Base-by-base conservation (phyloP, 1,139 yeast species). In the Nakaseomyces delphensis region DNA sequence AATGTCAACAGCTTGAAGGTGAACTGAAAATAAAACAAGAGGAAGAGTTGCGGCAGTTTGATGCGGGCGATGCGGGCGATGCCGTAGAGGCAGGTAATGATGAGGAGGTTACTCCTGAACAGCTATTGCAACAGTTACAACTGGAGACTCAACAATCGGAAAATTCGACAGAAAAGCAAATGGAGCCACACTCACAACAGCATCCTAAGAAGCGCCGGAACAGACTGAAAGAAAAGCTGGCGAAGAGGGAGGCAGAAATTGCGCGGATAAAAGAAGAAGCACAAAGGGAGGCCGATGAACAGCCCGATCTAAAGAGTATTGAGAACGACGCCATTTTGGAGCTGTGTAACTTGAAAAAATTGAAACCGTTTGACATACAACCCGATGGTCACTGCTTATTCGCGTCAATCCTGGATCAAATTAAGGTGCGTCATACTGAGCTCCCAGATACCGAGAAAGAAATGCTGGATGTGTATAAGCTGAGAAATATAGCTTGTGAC, bases 331-430 rank as follows among this genome's bases (percentile, higher is more conserved):
- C 77, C 41, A 71, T 91, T 64, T 67, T 68, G 23, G 66, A 68
- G 33, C 57, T 83, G 23, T 73, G 89, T 45, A 54, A 59, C 1
- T 46, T 71, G 23, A 67, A 73, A 30, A 65, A 69, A 1, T 65
- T 87, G 7, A 55, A 53, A 14, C 77, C 81, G 48, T 64, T 70
- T 48, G 89, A 83, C 53, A 84, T 89, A 40, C 68, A 72, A 46
- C 95, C 97, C 0, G 97, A 91, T 62, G 98, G 98, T 0, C 93
- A 91, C 62, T 91, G 98, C 68, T 66, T 91, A 36, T 91, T 86
- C 67, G 85, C 89, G 2, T 82, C 96, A 0, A 73, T 91, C 18
- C 70, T 78, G 30, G 96, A 91, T 57, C 97, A 91, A 58, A 64
- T 91, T 45, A 53, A 59, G 32, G 47, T 56, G 3, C 73, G 93